phyloP scores from a whole-genome alignment of 2,329 filamentous ascomycete species.

The Didymella pomorum region DNA sequence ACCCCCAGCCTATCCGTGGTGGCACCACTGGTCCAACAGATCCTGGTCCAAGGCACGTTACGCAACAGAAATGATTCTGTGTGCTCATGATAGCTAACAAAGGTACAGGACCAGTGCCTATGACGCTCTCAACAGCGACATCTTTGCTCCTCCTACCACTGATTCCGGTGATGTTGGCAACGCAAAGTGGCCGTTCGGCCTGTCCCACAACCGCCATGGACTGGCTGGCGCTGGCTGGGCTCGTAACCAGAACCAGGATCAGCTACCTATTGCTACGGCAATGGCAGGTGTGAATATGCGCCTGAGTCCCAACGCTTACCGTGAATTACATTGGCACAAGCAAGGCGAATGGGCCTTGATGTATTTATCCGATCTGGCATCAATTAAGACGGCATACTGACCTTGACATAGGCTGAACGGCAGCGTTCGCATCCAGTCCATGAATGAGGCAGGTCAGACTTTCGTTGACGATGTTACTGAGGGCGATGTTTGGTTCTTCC shows the following conservation, averaged over 20 bases:
- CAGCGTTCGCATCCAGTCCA: slow-evolving; percentile 59
- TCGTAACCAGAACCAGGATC: slow-evolving; percentile 51
- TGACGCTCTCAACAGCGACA: slow-evolving; percentile 52
- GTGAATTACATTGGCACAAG: slow-evolving; percentile 71
- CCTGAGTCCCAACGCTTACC: slow-evolving; percentile 59
- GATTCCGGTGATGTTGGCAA: slow-evolving; percentile 52
- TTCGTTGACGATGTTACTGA: slow-evolving; percentile 54
- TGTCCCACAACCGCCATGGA: slow-evolving; percentile 53
- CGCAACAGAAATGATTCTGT: neutral
- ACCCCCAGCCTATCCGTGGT: slow-evolving; percentile 54
- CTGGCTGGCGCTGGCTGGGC: slow-evolving; percentile 53
- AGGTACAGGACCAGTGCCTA: slow-evolving; percentile 28
- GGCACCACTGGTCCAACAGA: slow-evolving; percentile 50
- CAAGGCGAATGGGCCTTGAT: slow-evolving; percentile 61
- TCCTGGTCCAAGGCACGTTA: slow-evolving; percentile 44
- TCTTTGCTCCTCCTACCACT: slow-evolving; percentile 51
- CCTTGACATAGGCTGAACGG: slow-evolving; percentile 53
- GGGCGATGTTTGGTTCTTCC: slow-evolving; percentile 51
- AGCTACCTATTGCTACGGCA: slow-evolving; percentile 51
- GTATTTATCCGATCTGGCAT: slow-evolving; percentile 4
- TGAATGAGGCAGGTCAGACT: slow-evolving; percentile 61
- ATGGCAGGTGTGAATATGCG: slow-evolving; percentile 57
- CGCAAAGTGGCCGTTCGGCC: slow-evolving; percentile 54
- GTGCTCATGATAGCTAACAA: neutral
- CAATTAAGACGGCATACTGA: neutral